phyloP scores from a whole-genome alignment of 2,329 filamentous ascomycete genomes.

The Tolypocladium tundrense region DNA sequence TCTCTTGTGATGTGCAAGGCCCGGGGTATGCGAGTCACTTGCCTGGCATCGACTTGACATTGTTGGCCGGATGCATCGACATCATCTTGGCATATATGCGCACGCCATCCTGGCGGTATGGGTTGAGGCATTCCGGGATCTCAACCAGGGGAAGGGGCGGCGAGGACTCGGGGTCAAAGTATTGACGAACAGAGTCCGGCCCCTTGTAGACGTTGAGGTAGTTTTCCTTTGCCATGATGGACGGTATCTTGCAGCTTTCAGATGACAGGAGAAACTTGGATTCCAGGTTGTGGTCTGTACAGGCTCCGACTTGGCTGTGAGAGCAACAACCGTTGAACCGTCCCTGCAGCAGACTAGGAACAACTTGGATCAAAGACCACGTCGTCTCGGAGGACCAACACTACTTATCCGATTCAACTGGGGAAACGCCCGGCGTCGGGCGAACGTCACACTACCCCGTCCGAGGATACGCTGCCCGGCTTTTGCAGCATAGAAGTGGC shows the following conservation, averaged over 20 bases:
- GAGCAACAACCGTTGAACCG: not conserved
- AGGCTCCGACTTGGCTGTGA: not conserved
- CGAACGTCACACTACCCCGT: not conserved
- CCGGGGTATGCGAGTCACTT: not conserved
- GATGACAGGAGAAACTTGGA: too few relatives aligned
- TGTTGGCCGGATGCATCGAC: conserved; percentile 53
- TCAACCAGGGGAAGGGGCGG: conserved; percentile 53
- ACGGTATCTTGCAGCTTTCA: not conserved
- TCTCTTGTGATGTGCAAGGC: not conserved
- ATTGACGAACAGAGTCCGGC: conserved; percentile 43
- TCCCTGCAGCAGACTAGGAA: too few relatives aligned
- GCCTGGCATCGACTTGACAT: conserved; percentile 55
- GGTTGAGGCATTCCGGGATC: conserved; percentile 46
- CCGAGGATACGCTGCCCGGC: not conserved
- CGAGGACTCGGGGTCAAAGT: conserved; percentile 47
- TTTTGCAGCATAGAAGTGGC: not conserved
- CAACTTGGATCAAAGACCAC: not conserved
- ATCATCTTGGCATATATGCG: conserved; percentile 58
- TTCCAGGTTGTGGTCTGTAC: not conserved
- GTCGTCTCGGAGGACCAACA: not conserved
- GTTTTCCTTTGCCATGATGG: conserved; percentile 14
- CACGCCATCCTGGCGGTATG: conserved; percentile 45
- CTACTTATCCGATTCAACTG: not conserved
- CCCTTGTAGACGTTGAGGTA: conserved; percentile 47
- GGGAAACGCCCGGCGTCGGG: too few relatives aligned